Conservation (phyloP, 768 basidiomycete species). For the Phylloporus sp. region DNA sequence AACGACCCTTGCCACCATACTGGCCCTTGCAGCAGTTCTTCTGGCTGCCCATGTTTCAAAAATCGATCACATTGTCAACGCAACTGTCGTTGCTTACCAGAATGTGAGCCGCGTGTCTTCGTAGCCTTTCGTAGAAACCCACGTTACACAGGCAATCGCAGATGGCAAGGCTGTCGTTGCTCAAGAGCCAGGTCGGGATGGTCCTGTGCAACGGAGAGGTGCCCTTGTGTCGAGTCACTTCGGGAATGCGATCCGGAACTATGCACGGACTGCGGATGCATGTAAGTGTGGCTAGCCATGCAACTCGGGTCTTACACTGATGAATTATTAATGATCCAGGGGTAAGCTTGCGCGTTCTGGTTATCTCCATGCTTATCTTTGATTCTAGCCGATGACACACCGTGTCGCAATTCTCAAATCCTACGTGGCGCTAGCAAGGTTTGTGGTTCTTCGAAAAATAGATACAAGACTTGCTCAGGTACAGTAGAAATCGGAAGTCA, state of each 20-base stretch:
- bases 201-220: constrained; percentile 38
- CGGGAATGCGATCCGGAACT: constrained; percentile 69
- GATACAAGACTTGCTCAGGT: constrained; percentile 4
- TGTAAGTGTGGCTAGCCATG: constrained; percentile 30
- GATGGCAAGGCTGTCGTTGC: constrained; percentile 57
- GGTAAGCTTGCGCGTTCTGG: constrained; percentile 16
- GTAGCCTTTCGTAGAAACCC: neutral
- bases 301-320: neutral
- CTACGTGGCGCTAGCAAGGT: constrained; percentile 46
- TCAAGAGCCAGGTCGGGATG: constrained; percentile 19
- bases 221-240: constrained; percentile 45
- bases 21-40: constrained; percentile 46
- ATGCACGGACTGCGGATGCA: constrained; percentile 48
- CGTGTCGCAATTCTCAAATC: constrained; percentile 47
- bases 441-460: neutral
- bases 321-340: constrained; percentile 8
- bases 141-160: constrained; percentile 41
- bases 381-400: constrained; percentile 25
- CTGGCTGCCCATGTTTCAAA: constrained; percentile 45
- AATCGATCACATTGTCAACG: constrained; percentile 52
- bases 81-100: constrained; percentile 46
- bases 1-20: constrained; percentile 50
- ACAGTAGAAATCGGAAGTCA: constrained; percentile 39
- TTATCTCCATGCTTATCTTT: neutral
- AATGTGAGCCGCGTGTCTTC: constrained; percentile 38